Base-by-base conservation (phyloP, 2,329 filamentous ascomycete species). In the Geosmithia flava region DNA sequence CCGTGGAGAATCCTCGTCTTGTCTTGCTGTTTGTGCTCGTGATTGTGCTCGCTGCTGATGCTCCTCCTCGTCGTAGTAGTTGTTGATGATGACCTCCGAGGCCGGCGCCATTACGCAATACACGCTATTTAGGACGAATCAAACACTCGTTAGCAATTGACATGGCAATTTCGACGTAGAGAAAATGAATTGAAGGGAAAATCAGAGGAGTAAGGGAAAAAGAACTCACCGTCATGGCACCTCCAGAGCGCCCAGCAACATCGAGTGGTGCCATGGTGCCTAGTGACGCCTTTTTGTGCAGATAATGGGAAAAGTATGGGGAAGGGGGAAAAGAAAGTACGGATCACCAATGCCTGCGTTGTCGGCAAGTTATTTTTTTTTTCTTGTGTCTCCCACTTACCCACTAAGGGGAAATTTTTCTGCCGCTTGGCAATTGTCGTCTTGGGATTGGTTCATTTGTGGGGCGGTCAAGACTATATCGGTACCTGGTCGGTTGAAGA, bases 201-300 rank as follows among this genome's bases (percentile, higher is more conserved):
- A 19, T n/a, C 4, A 16, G 29, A 48, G 17, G 8, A 48, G 37
- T 13, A 37, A 27, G 30, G 20, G 42, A 7, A 23, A 13, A 17
- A 6, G 16, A 40, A 42, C 58, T 48, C 61, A 76, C 72, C 63
- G 64, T 67, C 58, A 71, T 66, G 58, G 68, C 65, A 54, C 65
- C 66, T 59, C 71, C 68, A 52, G 70, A 70, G 55, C 71, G 69
- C 56, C 68, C 66, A 55, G 68, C 70, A 55, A 74, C 62, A 59
- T 71, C 65, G 63, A 75, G 71, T 64, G 71, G 63, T 61, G 70
- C 69, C 72, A 75, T 76, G 48, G 47, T 64, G 53, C 42, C 42
- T 44, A 20, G 13, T 19, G 41, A 11, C 41, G 17, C 16, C n/a
- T 19, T 6, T 6, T 7, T n/a, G 17, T 17, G 17, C 17, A 11